Base-by-base conservation (phyloP, 169 alveolate species). In the Plasmodium gaboni region DNA sequence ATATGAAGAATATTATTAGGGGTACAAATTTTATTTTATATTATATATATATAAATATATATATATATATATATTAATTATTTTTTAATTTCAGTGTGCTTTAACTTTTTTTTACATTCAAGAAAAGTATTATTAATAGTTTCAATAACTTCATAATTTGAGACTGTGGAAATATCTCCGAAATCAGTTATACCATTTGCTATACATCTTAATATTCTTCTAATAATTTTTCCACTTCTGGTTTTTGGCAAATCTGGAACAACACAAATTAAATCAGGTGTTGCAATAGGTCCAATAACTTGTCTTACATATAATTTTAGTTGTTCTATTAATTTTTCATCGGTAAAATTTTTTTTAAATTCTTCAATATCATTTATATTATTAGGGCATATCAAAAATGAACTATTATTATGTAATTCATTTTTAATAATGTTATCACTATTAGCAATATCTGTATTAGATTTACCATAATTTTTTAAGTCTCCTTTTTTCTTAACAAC, bases 271-370 rank as follows among this genome's bases (percentile, higher is more conserved):
- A 93, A 90, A 86, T 98, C 99, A 2, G 99, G 99, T 51, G 98
- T 93, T 44, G 98, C 99, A 55, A 98, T 95, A 4, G 98, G 98
- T 2, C 99, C 99, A 22, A 98, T 96, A 55, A 92, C 95, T 61
- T 92, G 93, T 44, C 98, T 86, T 55, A 96, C 97, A 46, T 85
- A 80, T 22, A 76, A 57, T 50, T 90, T 74, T 19, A 92, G 48
- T 71, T 92, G 85, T 55, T 83, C 91, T 67, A 68, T 68, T 42
- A 83, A 53, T 38, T 68, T 68, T 15, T 83, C 83, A 83, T 83
- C 91, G 0, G 85, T 67, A 60, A 55, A 55, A 2, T 26, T 83
- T 28, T 51, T 48, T 2, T 61, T 50, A 50, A 46, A 59, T 28
- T 64, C 59, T 46, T 60, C 74, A 50, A 60, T 15, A 17, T 59